Base-by-base conservation (phyloP, 306 rosid genomes). In the Prosopis cineraria region DNA sequence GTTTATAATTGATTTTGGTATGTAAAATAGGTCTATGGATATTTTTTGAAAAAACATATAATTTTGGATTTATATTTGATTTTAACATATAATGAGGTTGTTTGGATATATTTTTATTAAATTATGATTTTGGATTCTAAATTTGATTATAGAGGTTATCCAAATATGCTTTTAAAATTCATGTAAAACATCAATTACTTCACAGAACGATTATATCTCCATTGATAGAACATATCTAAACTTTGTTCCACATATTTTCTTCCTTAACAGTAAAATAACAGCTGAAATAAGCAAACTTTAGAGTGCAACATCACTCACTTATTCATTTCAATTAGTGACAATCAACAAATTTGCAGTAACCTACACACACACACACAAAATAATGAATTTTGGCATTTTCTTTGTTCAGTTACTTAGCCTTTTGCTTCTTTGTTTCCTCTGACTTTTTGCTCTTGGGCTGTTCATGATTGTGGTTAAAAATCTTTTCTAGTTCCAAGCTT, bases 401-500 rank as follows among this genome's bases (percentile, higher is more conserved):
- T 19, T 17, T 48, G 14, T 6, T 1, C 64, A 45, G 12, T 67
- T 39, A 67, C 44, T 69, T 70, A 53, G 65, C 30, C 68, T 70
- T 47, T 58, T 68, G 25, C 64, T 37, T 76, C 67, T 73, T 40
- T 36, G 10, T 14, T 71, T 84, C 83, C 24, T 58, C 81, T 65
- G n/a, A 2, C 22, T 19, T 58, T 68, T 29, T 78, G 70, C 19
- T 58, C 65, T 68, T 48, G 29, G 41, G 20, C 0, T 14, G 22
- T 24, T 71, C 80, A 36, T 40, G 43, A 68, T 27, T 77, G 9
- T 65, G 66, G 10, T 19, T 59, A 37, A 50, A 43, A 72, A 60
- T 76, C 72, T 82, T 81, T 3, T 74, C 65, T 53, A n/a, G 62
- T 79, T 82, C 87, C 52, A 58, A 12, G 40, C 17, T 63, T 74